These are phyloP conservation scores for Fusarium pseudograminearum DNA, from an alignment of 2,329 filamentous ascomycete genomes.

Conservation along the genomic window DNA sequence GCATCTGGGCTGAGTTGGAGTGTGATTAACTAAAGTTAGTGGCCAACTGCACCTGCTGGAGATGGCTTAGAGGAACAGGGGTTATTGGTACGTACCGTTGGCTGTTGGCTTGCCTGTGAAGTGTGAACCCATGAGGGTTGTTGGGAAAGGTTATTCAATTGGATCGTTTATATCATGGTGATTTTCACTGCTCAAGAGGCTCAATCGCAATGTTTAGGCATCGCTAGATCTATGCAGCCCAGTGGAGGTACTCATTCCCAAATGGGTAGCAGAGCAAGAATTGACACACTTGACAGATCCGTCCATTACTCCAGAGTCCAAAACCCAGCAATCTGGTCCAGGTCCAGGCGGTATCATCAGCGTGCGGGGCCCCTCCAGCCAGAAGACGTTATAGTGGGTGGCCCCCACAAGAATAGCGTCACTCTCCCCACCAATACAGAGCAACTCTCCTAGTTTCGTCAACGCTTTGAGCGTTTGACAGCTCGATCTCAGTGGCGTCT, in stretches of 20 bases:
- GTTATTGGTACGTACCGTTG: conserved; percentile 16
- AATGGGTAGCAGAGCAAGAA: background rate
- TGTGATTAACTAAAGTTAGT: conserved; percentile 31
- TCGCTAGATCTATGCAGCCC: background rate
- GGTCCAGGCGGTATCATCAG: conserved; percentile 22
- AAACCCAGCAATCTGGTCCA: conserved; percentile 25
- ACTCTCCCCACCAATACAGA: conserved; percentile 27
- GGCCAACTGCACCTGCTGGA: conserved; percentile 36
- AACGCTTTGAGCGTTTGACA: conserved; percentile 41
- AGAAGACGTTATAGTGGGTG: conserved; percentile 23
- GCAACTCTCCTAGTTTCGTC: conserved; percentile 12
- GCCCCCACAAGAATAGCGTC: conserved; percentile 31
- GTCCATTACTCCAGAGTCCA: background rate
- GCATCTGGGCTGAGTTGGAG: conserved; percentile 12
- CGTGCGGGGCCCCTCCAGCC: conserved; percentile 33
- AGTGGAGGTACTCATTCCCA: conserved; percentile 2
- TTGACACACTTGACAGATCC: background rate
- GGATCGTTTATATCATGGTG: background rate
- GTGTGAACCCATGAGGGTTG: conserved; percentile 6
- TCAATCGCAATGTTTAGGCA: background rate
- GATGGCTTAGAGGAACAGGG: conserved; percentile 37
- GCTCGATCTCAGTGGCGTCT: conserved; percentile 36
- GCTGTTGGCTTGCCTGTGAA: conserved; percentile 8
- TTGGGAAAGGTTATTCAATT: background rate
- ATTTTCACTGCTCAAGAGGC: background rate